A percentile compares a stretch with the other conserved stretches of the same genome.
Conservation (phyloP, 2,329 filamentous ascomycete genomes). For the Nothophoma quercina region DNA sequence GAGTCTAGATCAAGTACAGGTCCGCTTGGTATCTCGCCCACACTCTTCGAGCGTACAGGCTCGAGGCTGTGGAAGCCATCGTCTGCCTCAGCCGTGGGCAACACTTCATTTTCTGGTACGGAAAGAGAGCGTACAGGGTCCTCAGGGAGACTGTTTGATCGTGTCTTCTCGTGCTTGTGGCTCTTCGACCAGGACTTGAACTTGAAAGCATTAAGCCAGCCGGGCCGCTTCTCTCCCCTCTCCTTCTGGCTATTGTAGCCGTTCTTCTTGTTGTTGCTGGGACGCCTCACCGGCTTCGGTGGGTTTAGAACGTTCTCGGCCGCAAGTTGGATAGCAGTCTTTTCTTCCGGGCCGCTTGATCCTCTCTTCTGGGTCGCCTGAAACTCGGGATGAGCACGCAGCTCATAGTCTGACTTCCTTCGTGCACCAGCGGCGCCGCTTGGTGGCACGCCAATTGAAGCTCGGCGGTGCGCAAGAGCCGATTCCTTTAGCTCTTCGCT, state of each 20-base stretch:
- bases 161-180: slow-evolving; percentile 29
- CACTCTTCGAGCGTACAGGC: slow-evolving; percentile 44
- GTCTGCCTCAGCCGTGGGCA: slow-evolving; percentile 9
- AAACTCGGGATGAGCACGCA: slow-evolving; percentile 20
- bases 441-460: slow-evolving; percentile 17
- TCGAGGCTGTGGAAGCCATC: slow-evolving; percentile 32
- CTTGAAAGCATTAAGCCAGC: slow-evolving; percentile 42
- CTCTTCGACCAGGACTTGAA: slow-evolving; percentile 40
- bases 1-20: slow-evolving; percentile 35
- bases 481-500: slow-evolving; percentile 43
- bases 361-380: slow-evolving; percentile 4
- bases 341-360: slow-evolving; percentile 14
- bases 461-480: slow-evolving; percentile 28
- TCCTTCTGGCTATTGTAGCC: slow-evolving; percentile 31
- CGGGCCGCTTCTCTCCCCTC: slow-evolving; percentile 41
- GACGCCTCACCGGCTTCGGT: slow-evolving; percentile 20
- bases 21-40: slow-evolving; percentile 42
- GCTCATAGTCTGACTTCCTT: slow-evolving; percentile 35
- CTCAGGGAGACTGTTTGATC: slow-evolving; percentile 31
- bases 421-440: slow-evolving; percentile 19
- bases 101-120: slow-evolving; percentile 20
- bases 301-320: slow-evolving; percentile 28
- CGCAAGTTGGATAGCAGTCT: slow-evolving; percentile 33
- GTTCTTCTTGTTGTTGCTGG: slow-evolving; percentile 27
- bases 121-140: slow-evolving; percentile 42